Conservation (phyloP, 2,329 filamentous ascomycete species). For the Boeremia exigua region DNA sequence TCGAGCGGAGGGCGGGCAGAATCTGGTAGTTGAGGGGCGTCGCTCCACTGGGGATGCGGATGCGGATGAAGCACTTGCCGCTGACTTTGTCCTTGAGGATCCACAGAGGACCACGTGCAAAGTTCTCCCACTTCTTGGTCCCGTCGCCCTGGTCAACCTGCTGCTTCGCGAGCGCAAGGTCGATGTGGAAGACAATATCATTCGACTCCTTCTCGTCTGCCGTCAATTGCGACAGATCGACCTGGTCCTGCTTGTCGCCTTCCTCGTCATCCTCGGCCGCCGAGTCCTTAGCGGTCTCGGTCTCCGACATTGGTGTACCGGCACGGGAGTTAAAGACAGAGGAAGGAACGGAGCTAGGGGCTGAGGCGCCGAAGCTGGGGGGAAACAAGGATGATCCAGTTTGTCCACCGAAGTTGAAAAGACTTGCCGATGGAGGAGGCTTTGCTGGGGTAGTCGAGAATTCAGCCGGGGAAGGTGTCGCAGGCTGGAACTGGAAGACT, state of each 20-base stretch:
- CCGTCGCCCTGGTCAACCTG: slow-evolving; percentile 31
- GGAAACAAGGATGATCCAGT: slow-evolving; percentile 28
- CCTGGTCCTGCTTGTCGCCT: slow-evolving; percentile 34
- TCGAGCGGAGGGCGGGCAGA: slow-evolving; percentile 32
- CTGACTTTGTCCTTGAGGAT: slow-evolving; percentile 46
- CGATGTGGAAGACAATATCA: slow-evolving; percentile 44
- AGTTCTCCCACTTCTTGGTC: slow-evolving; percentile 39
- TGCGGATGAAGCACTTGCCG: slow-evolving; percentile 40
- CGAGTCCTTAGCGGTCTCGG: slow-evolving; percentile 38
- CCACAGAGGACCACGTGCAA: slow-evolving; percentile 43
- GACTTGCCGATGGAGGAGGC: slow-evolving; percentile 24
- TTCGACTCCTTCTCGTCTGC: slow-evolving; percentile 37
- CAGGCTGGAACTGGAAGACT: slow-evolving; percentile 35
- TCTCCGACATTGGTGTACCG: slow-evolving; percentile 44
- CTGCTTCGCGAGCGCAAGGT: slow-evolving; percentile 37
- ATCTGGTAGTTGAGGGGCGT: slow-evolving; percentile 44
- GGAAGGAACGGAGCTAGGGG: slow-evolving; percentile 29
- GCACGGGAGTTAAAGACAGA: slow-evolving; percentile 46
- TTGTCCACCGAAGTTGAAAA: slow-evolving; percentile 33
- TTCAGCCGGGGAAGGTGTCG: slow-evolving; percentile 33
- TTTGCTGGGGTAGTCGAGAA: slow-evolving; percentile 38
- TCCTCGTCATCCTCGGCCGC: slow-evolving; percentile 39
- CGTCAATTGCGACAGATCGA: slow-evolving; percentile 42
- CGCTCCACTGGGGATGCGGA: slow-evolving; percentile 41
- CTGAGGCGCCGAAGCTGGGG: slow-evolving; percentile 27